Evolutionary conservation across 2,329 filamentous ascomycete species (phyloP).

Genomic region (Alternaria alternata): DNA sequence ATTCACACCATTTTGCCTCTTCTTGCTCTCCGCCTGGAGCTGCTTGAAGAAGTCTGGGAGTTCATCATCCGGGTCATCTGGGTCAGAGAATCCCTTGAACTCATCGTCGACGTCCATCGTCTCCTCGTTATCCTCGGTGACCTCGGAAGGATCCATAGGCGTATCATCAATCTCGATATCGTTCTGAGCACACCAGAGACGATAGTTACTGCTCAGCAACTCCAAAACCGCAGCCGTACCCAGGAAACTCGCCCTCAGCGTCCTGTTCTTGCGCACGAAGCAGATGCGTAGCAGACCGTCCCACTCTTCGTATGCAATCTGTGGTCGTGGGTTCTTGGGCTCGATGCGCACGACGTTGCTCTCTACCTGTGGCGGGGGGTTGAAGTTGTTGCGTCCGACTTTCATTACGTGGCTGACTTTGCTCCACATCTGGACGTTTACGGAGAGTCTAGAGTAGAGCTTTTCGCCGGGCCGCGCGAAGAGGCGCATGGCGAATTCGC

Average conservation of each 20-base stretch:
- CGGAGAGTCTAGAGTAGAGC: constrained; percentile 87
- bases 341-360: constrained; percentile 89
- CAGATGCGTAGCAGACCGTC: constrained; percentile 85
- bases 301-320: constrained; percentile 94
- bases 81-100: constrained; percentile 59
- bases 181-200: constrained; percentile 88
- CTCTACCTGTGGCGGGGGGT: constrained; percentile 91
- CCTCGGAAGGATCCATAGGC: constrained; percentile 38
- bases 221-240: constrained; percentile 81
- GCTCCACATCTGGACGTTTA: constrained; percentile 94
- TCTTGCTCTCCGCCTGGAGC: constrained; percentile 53
- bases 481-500: constrained; percentile 89
- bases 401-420: constrained; percentile 81
- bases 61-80: constrained; percentile 71
- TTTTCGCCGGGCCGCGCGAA: constrained; percentile 88
- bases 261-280: constrained; percentile 91
- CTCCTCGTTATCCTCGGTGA: constrained; percentile 54
- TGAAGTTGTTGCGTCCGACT: constrained; percentile 96
- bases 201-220: constrained; percentile 87
- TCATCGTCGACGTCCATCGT: constrained; percentile 62
- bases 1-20: constrained; percentile 59
- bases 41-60: constrained; percentile 87
- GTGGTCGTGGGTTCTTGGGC: constrained; percentile 83
- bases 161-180: constrained; percentile 78
- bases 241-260: constrained; percentile 80